Base-by-base conservation (phyloP, 495 filamentous ascomycete genomes). In the Pyronema domesticum region DNA sequence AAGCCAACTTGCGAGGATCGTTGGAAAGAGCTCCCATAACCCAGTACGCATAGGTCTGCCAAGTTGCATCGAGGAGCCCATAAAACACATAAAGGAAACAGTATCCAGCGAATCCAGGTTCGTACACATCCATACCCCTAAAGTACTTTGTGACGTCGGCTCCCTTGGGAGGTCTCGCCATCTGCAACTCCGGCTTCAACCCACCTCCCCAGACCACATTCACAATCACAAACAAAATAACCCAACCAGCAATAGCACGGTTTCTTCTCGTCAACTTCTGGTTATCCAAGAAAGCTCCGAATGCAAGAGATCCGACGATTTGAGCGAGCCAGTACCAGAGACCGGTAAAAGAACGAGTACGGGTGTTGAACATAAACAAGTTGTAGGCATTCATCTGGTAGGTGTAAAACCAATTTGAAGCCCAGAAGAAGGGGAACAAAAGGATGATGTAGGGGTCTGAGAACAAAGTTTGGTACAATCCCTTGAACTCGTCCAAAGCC, bases 51-150 rank as follows among this genome's bases (percentile, higher is more conserved):
- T 48, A 61, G 8, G 53, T 55, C 46, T 53, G 49, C 52, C 55
- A 54, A 11, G 34, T 55, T 37, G 88, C 83, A 63, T 95, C 89
- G 58, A 81, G 89, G 61, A 95, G 82, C 45, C 89, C 89, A 65
- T 95, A 95, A 65, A 89, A 91, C 60, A 96, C 83, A 72, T 89
- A 94, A 55, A 95, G 69, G 65, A 94, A 85, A 79, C 94, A 84
- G 13, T 86, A 85, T 0, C 83, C 87, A 43, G 85, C 69, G 68
- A 80, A 95, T 37, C 77, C 75, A 13, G 68, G 68, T 56, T 78
- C 73, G 23, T 65, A 74, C 76, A 82, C 89, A 69, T 93, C 85
- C 60, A 68, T 74, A 39, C 65, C 69, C 3, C 67, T 58, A 33
- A 65, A 70, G 18, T 66, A 57, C 9, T 60, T 35, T 6, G 53